Percentiles rank a stretch among this genome's conserved stretches.
phyloP scores from a whole-genome alignment of 2,329 filamentous ascomycete genomes.

The Lasiodiplodia gonubiensis region DNA sequence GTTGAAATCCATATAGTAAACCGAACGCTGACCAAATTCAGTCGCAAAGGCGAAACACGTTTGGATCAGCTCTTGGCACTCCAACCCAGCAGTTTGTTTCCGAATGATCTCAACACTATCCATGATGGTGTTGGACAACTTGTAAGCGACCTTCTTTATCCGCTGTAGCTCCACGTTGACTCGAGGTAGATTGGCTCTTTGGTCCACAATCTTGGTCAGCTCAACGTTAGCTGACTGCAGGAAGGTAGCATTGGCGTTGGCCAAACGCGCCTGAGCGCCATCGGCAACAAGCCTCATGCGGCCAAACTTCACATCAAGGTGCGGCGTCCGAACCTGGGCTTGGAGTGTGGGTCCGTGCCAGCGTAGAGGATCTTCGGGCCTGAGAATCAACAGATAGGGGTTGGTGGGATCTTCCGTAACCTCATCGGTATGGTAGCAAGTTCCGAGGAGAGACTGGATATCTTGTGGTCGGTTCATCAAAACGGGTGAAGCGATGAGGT shows the following conservation, averaged over 20 bases:
- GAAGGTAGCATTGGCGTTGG: slow-evolving; percentile 79
- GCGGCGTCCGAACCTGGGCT: slow-evolving; percentile 75
- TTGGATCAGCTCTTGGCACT: slow-evolving; percentile 95
- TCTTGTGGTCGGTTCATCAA: slow-evolving; percentile 77
- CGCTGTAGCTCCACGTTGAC: slow-evolving; percentile 91
- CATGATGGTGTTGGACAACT: slow-evolving; percentile 97
- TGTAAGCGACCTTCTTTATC: slow-evolving; percentile 94
- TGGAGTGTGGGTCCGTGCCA: slow-evolving; percentile 83
- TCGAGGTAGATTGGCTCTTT: slow-evolving; percentile 88
- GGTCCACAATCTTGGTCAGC: slow-evolving; percentile 87
- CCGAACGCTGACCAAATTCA: slow-evolving; percentile 93
- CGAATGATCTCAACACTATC: slow-evolving; percentile 95
- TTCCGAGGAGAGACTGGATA: slow-evolving; percentile 84
- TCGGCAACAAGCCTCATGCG: slow-evolving; percentile 88
- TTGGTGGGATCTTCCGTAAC: slow-evolving; percentile 74
- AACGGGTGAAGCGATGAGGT: slow-evolving; percentile 83
- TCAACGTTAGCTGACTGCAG: slow-evolving; percentile 80
- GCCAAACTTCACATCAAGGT: slow-evolving; percentile 83
- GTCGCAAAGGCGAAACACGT: slow-evolving; percentile 99
- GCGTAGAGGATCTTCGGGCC: slow-evolving; percentile 75
- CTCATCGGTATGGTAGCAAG: slow-evolving; percentile 73
- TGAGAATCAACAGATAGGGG: slow-evolving; percentile 83
- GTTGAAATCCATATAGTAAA: slow-evolving; percentile 95
- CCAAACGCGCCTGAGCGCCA: slow-evolving; percentile 78
- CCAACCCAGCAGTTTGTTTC: slow-evolving; percentile 79